Conservation (phyloP, 148 eudicot genomes). For the Gaultheria prostrata region DNA sequence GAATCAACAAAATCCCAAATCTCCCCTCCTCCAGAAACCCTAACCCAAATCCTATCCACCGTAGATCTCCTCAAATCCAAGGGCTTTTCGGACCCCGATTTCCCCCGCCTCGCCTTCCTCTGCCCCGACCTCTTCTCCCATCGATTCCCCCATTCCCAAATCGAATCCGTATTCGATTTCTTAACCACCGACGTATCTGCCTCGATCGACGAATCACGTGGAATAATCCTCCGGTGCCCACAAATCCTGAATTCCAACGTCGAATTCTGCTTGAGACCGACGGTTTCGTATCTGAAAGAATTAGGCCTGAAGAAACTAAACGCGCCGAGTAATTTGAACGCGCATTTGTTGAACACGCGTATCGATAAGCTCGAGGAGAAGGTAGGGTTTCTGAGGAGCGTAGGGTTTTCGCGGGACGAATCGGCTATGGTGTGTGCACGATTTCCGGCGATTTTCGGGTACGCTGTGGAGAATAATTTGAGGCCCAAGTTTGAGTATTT, state of each 20-base stretch:
- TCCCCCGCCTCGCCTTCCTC: conserved; percentile 38
- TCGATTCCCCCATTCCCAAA: conserved; percentile 28
- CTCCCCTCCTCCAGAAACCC: conserved; percentile 34
- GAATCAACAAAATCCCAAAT: conserved; percentile 19
- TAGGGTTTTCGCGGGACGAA: conserved; percentile 45
- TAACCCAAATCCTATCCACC: conserved; percentile 42
- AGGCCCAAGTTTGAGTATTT: conserved; percentile 52
- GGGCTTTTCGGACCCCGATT: conserved; percentile 47
- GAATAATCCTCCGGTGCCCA: conserved; percentile 46
- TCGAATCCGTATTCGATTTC: conserved; percentile 47
- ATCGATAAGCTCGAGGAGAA: conserved; percentile 41
- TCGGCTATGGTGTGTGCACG: conserved; percentile 38
- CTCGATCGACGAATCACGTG: conserved; percentile 26
- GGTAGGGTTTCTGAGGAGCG: conserved; percentile 33
- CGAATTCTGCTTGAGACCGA: conserved; percentile 45
- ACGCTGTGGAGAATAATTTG: conserved; percentile 48
- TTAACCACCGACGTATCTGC: conserved; percentile 39
- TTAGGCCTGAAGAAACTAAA: conserved; percentile 37
- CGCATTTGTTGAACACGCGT: conserved; percentile 52
- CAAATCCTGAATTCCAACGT: conserved; percentile 40
- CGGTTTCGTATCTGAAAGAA: conserved; percentile 38
- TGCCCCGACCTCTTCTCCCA: conserved; percentile 53
- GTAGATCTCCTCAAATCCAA: conserved; percentile 47
- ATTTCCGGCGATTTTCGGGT: conserved; percentile 57
- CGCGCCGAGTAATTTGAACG: conserved; percentile 47